A percentile compares a stretch with the other conserved stretches of the same genome.
Conservation (phyloP, 345 rosid genomes). For the Eucalyptus curtisii region DNA sequence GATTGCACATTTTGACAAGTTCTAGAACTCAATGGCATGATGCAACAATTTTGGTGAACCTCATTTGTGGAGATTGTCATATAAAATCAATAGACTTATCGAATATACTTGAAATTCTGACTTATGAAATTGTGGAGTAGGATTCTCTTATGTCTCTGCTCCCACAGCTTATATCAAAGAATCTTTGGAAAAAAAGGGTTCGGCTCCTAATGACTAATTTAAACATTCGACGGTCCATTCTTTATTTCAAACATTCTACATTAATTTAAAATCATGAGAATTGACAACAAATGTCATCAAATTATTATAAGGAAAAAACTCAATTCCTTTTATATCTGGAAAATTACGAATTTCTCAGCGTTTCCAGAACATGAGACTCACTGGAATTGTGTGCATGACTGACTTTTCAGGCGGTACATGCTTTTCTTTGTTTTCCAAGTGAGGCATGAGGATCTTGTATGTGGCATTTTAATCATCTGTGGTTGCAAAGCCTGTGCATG, state of each 20-base stretch:
- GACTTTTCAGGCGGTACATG: not conserved
- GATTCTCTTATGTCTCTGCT: not conserved
- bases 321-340: not conserved
- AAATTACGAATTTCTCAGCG: no score
- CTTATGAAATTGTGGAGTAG: not conserved
- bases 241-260: not conserved
- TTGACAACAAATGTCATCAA: not conserved
- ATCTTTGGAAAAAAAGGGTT: not conserved
- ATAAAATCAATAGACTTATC: no score
- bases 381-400: not conserved
- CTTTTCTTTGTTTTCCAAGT: not conserved
- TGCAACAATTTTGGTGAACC: not conserved
- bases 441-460: not conserved
- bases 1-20: not conserved
- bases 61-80: not conserved
- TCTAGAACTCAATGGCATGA: not conserved
- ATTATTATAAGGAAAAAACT: not conserved
- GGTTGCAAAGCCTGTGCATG: not conserved
- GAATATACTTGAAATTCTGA: not conserved
- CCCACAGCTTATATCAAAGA: not conserved
- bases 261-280: not conserved
- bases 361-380: not conserved
- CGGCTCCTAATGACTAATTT: not conserved
- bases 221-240: not conserved
- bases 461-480: not conserved